phyloP scores from a whole-genome alignment of 768 basidiomycete species.

The Xerocomus potaroensis region DNA sequence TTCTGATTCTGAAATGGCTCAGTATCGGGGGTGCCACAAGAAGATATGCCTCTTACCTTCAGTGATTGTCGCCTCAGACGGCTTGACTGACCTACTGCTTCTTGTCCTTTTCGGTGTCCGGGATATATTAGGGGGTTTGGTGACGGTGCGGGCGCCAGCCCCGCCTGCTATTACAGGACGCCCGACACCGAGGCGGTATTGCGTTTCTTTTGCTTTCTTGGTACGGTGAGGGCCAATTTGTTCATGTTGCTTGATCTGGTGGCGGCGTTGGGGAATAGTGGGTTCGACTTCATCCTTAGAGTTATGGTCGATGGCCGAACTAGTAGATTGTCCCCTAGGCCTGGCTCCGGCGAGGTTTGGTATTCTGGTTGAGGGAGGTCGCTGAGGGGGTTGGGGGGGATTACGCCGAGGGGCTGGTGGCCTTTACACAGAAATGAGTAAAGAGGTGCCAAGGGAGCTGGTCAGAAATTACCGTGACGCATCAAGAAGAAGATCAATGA shows the following conservation, averaged over 20 bases:
- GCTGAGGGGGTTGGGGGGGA: conserved; percentile 18
- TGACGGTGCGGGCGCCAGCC: conserved; percentile 58
- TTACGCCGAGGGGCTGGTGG: conserved; percentile 23
- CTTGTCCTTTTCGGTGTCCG: conserved; percentile 46
- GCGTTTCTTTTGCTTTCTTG: conserved; percentile 69
- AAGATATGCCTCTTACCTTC: conserved; percentile 38
- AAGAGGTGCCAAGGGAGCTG: conserved; percentile 35
- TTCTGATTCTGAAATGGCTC: conserved; percentile 25
- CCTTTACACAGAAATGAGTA: conserved; percentile 32
- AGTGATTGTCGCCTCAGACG: conserved; percentile 51
- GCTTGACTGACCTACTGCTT: conserved; percentile 45
- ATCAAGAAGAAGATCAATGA: conserved; percentile 71
- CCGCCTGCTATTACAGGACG: conserved; percentile 65
- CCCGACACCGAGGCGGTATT: conserved; percentile 67
- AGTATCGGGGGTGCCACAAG: conserved; percentile 4
- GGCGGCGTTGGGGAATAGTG: conserved; percentile 19
- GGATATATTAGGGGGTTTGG: conserved; percentile 52
- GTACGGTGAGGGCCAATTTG: conserved; percentile 36
- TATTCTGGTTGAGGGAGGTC: conserved; percentile 32
- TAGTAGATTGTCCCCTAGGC: conserved; percentile 30
- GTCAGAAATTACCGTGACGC: conserved; percentile 38
- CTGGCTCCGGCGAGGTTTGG: conserved; percentile 26
- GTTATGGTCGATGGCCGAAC: conserved; percentile 36
- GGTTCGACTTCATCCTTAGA: conserved; percentile 42
- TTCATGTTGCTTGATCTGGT: conserved; percentile 10